These are phyloP conservation scores for Nitzschia sp. DNA, from an alignment of 108 stramenopile species.

Conservation along the genomic window DNA sequence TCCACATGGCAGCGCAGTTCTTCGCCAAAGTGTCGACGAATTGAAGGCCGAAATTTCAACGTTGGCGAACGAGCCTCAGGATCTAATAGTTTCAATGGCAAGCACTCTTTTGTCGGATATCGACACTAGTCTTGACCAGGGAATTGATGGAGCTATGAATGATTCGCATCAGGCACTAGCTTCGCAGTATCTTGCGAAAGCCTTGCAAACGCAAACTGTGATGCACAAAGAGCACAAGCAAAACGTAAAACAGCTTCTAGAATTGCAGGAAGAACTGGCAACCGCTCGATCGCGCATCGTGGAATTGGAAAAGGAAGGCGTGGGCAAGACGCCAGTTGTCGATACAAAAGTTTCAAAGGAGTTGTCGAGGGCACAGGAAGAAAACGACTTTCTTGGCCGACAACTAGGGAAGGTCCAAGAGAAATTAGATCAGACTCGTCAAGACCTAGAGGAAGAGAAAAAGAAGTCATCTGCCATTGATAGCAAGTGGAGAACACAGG, in stretches of 20 bases:
- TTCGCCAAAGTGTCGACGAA: background rate
- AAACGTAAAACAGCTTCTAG: background rate
- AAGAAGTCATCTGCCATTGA: conserved; percentile 4
- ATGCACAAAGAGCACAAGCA: conserved; percentile 7
- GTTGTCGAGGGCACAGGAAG: conserved; percentile 11
- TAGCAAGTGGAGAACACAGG: background rate
- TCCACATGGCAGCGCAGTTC: background rate
- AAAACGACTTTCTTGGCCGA: conserved; percentile 27
- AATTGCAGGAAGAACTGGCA: background rate
- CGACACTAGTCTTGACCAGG: conserved; percentile 3
- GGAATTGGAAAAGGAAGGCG: background rate
- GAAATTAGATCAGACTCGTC: conserved; percentile 14
- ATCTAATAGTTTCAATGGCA: background rate
- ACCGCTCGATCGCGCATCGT: background rate
- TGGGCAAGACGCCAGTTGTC: background rate
- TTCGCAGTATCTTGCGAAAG: conserved; percentile 15
- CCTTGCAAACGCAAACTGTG: conserved; percentile 17
- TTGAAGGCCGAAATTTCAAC: conserved; percentile 9
- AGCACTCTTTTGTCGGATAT: conserved; percentile 12
- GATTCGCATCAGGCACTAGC: background rate
- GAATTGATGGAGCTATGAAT: background rate
- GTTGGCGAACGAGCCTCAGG: background rate
- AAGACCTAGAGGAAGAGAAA: conserved; percentile 15
- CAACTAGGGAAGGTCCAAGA: conserved; percentile 33
- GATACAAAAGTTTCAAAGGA: conserved; percentile 7